Evolutionary conservation across 352 stramenopile species (phyloP).

Genomic region (Globisporangium takayamanum): DNA sequence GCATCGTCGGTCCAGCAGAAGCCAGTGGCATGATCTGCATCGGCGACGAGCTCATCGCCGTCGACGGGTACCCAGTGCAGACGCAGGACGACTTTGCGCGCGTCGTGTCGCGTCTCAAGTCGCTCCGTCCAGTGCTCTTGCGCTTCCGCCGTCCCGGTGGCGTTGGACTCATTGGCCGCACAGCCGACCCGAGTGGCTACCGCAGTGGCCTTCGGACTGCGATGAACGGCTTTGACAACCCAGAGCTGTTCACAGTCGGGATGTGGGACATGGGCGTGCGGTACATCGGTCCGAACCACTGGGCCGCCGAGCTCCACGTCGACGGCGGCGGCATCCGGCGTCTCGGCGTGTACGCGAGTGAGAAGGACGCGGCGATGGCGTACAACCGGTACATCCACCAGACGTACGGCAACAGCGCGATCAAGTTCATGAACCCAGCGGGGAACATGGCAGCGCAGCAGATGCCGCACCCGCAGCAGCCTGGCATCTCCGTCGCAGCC

Average conservation of each 20-base stretch:
- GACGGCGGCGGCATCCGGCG: conserved; percentile 76
- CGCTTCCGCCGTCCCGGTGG: conserved; percentile 65
- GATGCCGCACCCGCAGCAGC: conserved; percentile 8
- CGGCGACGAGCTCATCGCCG: conserved; percentile 72
- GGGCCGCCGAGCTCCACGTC: conserved; percentile 78
- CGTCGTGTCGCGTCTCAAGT: conserved; percentile 80
- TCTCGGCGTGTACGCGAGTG: conserved; percentile 56
- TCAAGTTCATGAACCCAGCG: conserved; percentile 85
- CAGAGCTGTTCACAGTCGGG: conserved; percentile 62
- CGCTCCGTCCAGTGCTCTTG: conserved; percentile 62
- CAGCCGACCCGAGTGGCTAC: conserved; percentile 42
- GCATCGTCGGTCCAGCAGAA: conserved; percentile 74
- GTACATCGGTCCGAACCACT: conserved; percentile 67
- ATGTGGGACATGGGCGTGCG: conserved; percentile 85
- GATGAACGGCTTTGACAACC: conserved; percentile 60
- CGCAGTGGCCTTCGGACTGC: conserved; percentile 58
- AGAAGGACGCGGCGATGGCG: conserved; percentile 72
- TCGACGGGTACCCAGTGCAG: conserved; percentile 75
- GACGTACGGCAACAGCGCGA: conserved; percentile 68
- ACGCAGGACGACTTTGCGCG: conserved; percentile 77
- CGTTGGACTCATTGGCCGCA: conserved; percentile 29
- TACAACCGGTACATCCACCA: conserved; percentile 88
- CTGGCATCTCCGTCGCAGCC: conserved; percentile 40
- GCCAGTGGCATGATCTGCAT: conserved; percentile 73
- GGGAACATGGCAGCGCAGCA: conserved; percentile 19